These are phyloP conservation scores for Ogataea glucozyma DNA, from an alignment of 805 yeast genomes.

Conservation along the genomic window DNA sequence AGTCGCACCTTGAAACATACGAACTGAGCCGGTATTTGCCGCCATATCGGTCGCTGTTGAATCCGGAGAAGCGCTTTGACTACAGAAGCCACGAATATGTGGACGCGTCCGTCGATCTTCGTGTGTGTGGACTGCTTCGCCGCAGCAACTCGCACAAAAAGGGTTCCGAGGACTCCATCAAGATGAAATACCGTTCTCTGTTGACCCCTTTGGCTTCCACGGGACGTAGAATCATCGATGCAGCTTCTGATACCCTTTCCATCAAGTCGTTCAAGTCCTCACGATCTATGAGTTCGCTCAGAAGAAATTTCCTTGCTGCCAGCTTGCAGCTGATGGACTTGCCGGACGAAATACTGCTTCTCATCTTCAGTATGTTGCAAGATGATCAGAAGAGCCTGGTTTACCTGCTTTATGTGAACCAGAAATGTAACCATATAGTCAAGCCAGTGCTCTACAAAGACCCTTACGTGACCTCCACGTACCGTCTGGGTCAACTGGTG, in stretches of 20 bases:
- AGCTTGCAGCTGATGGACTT: constrained; percentile 28
- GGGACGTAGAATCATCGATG: constrained; percentile 35
- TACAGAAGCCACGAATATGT: constrained; percentile 46
- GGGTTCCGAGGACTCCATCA: constrained; percentile 26
- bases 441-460: constrained; percentile 54
- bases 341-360: constrained; percentile 46
- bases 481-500: constrained; percentile 78
- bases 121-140: constrained; percentile 15
- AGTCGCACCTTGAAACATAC: too few species aligned
- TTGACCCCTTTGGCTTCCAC: constrained; percentile 37
- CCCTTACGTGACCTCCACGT: constrained; percentile 66
- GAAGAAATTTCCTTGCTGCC: constrained; percentile 7
- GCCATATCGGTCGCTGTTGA: constrained; percentile 53
- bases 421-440: constrained; percentile 49
- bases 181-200: constrained; percentile 50
- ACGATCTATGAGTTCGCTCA: constrained; percentile 17
- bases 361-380: constrained; percentile 37
- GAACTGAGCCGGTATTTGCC: constrained; percentile 40
- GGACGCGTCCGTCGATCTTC: constrained; percentile 26
- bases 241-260: constrained; percentile 45
- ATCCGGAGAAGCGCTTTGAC: constrained; percentile 51
- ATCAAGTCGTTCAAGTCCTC: constrained; percentile 39
- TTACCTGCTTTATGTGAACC: constrained; percentile 51
- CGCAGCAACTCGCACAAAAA: constrained; percentile 8
- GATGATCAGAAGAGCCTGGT: constrained; percentile 44